These are phyloP conservation scores for Brasilioporus rufonigricans DNA, from an alignment of 768 basidiomycete genomes.

Conservation along the genomic window DNA sequence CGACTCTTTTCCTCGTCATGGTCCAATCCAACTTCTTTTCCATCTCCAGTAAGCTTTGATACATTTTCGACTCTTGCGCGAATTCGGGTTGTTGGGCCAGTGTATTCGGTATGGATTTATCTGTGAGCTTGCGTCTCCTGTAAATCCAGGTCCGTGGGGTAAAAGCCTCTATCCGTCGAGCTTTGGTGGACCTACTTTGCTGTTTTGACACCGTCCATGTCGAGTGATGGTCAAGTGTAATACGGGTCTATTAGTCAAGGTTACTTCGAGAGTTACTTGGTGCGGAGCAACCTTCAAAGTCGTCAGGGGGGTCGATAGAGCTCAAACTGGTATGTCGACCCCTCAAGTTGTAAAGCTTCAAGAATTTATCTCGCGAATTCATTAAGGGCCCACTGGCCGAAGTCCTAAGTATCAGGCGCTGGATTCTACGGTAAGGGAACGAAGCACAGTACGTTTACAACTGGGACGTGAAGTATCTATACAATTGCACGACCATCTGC, in stretches of 20 bases:
- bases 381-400: too few relatives aligned
- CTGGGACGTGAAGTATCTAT: too few relatives aligned
- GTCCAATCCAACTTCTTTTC: slow-evolving; percentile 95
- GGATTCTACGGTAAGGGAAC: too few relatives aligned
- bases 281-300: neutral
- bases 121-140: slow-evolving; percentile 77
- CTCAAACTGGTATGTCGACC: neutral
- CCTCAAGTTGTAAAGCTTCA: too few relatives aligned
- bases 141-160: neutral
- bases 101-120: slow-evolving; percentile 75
- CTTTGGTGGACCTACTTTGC: slow-evolving; percentile 29
- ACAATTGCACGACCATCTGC: too few relatives aligned
- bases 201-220: slow-evolving; percentile 32
- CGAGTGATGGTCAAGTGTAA: neutral
- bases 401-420: too few relatives aligned
- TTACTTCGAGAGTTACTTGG: too few relatives aligned
- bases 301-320: neutral
- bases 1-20: slow-evolving; percentile 83
- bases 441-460: too few relatives aligned
- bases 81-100: slow-evolving; percentile 74
- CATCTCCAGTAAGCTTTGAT: slow-evolving; percentile 82
- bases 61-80: slow-evolving; percentile 81
- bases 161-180: neutral
- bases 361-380: neutral
- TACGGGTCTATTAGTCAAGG: too few relatives aligned